Conservation (phyloP, 75 land plant genomes). For the Ceratopteris richardii region DNA sequence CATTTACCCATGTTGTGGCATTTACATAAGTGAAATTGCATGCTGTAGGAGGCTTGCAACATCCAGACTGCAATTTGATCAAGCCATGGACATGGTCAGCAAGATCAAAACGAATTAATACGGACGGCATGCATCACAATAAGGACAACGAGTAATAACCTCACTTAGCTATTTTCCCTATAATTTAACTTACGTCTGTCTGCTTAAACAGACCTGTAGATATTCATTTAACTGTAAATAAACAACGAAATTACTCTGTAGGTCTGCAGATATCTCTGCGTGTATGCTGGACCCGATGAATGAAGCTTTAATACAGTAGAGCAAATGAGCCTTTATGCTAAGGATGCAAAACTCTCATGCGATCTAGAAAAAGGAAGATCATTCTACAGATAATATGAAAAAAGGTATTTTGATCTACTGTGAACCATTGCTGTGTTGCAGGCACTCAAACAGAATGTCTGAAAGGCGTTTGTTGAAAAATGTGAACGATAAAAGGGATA, state of each 20-base stretch:
- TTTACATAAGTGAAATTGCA: constrained; percentile 54
- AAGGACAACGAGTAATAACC: background rate
- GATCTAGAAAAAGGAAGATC: too few species aligned
- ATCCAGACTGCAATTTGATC: constrained; percentile 50
- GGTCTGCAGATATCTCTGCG: background rate
- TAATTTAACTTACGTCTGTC: background rate
- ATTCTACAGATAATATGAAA: too few species aligned
- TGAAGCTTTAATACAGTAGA: too few species aligned
- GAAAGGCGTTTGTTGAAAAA: too few species aligned
- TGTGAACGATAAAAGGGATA: too few species aligned
- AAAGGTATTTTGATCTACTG: too few species aligned
- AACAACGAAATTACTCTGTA: background rate
- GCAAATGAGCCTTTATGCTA: too few species aligned
- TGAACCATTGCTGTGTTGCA: too few species aligned
- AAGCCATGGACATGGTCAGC: background rate
- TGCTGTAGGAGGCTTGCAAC: constrained; percentile 72
- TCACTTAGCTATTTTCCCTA: background rate
- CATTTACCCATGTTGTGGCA: constrained; percentile 48
- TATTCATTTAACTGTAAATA: background rate
- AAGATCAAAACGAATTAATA: background rate
- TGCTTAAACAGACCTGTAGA: background rate
- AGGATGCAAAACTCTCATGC: too few species aligned
- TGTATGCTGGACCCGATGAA: background rate
- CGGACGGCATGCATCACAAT: background rate
- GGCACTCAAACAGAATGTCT: too few species aligned